Conservation (phyloP, 2,329 filamentous ascomycete genomes). For the Myriosclerotinia duriaeana region DNA sequence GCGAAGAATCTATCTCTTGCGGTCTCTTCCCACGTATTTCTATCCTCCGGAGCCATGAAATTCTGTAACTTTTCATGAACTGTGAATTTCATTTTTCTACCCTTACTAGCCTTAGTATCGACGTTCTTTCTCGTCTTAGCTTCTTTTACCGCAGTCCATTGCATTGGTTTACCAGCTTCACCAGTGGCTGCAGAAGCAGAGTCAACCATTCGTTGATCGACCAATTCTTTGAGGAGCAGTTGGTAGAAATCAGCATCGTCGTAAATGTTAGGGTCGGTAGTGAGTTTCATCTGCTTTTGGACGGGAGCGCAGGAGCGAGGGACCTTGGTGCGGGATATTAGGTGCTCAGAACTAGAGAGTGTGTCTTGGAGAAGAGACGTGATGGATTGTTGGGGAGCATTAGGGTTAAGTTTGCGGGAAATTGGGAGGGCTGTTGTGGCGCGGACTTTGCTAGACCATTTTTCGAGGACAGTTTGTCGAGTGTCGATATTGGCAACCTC, state of each 20-base stretch:
- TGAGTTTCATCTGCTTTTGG: conserved; percentile 59
- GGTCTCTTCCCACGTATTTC: conserved; percentile 73
- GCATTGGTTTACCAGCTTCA: conserved; percentile 43
- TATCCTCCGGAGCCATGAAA: conserved; percentile 92
- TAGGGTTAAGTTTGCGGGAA: conserved; percentile 56
- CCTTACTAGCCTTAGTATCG: conserved; percentile 93
- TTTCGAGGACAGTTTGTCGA: conserved; percentile 74
- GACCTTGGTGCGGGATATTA: conserved; percentile 66
- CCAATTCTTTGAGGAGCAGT: conserved; percentile 84
- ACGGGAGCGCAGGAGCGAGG: conserved; percentile 75
- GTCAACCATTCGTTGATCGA: conserved; percentile 81
- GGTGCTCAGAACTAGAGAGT: conserved; percentile 62
- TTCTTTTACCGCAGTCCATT: conserved; percentile 69
- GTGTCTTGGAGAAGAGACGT: conserved; percentile 69
- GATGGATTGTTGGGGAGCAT: conserved; percentile 57
- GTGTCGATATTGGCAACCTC: conserved; percentile 60
- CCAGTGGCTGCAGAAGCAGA: conserved; percentile 47
- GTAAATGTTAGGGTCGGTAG: conserved; percentile 67
- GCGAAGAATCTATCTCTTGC: conserved; percentile 78
- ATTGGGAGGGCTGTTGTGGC: conserved; percentile 57
- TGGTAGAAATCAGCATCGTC: conserved; percentile 97
- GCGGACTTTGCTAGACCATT: conserved; percentile 83
- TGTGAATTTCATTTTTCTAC: conserved; percentile 88
- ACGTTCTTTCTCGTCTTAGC: conserved; percentile 80
- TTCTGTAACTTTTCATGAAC: conserved; percentile 97